Conservation (phyloP, 2,329 filamentous ascomycete species). For the Pseudogymnoascus sp. region DNA sequence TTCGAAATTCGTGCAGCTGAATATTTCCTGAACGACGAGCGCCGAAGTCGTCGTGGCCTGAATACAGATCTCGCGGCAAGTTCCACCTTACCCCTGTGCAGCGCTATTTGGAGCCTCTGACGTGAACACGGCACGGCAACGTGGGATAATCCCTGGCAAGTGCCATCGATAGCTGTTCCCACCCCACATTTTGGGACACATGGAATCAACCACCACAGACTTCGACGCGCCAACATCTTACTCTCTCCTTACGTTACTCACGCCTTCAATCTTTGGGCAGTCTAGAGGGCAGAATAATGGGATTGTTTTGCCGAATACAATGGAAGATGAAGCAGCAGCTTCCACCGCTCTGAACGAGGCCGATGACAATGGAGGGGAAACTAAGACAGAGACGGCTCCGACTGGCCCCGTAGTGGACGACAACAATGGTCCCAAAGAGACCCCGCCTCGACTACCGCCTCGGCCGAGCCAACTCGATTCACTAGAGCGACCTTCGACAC, state of each 20-base stretch:
- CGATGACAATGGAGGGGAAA: neutral
- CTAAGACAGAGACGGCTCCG: neutral
- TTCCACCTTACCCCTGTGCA: slow-evolving; percentile 6
- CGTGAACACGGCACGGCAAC: neutral
- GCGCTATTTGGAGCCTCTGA: slow-evolving; percentile 3
- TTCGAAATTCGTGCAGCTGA: neutral
- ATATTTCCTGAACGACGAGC: neutral
- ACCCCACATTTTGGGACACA: slow-evolving; percentile 20
- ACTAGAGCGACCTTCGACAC: neutral
- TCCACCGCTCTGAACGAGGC: neutral
- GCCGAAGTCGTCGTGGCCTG: slow-evolving; percentile 3
- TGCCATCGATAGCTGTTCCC: neutral
- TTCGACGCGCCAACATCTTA: slow-evolving; percentile 19
- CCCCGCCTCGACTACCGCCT: slow-evolving; percentile 42
- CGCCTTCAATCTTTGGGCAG: slow-evolving; percentile 9
- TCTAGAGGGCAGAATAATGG: neutral
- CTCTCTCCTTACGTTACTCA: slow-evolving; percentile 24
- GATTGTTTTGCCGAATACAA: slow-evolving; percentile 6
- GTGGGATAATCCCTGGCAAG: slow-evolving; percentile 5
- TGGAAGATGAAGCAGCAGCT: slow-evolving; percentile 6
- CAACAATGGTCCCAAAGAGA: slow-evolving; percentile 26
- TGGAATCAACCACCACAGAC: slow-evolving; percentile 13
- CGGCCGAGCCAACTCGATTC: slow-evolving; percentile 10
- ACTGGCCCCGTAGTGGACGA: neutral
- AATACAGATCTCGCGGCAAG: slow-evolving; percentile 6